Base-by-base conservation (phyloP, 2,329 filamentous ascomycete species). In the Pseudogymnoascus sp. region DNA sequence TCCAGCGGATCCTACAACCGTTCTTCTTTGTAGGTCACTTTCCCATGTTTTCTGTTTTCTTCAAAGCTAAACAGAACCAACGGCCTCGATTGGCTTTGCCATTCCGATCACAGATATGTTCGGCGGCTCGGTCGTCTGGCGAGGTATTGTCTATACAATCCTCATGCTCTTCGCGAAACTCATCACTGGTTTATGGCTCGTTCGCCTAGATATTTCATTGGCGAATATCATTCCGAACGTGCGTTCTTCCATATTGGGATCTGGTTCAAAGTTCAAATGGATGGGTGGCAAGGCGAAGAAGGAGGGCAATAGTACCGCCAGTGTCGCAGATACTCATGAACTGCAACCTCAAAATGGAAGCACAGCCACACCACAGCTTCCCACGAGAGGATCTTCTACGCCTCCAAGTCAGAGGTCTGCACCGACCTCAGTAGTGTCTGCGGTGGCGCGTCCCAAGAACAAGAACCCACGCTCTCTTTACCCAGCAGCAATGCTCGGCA, bases 81-180 rank as follows among this genome's bases (percentile, higher is more conserved):
- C 79, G 77, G 77, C 81, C 0, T 83, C 81, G 0, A 87, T 93
- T 36, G 89, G 89, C 0, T 92, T 93, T 69, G 86, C 89, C 0
- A 88, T 94, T 1, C 89, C 89, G 0, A 86, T 93, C 30, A 82
- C 80, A 0, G 74, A 82, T 5, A 84, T 94, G 78, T 93, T 91
- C 66, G 70, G 71, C 0, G 82, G 82, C 0, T 68, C 74, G 0
- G 78, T 89, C 0, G 73, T 91, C 1, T 94, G 88, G 89, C 82
- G 84, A 9, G 89, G 89, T 0, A 64, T 91, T 0, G 78, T 91
- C 0, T 94, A 92, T 67, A 78, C 86, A 0, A 64, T 86, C 0
- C 73, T 94, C 3, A 94, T 94, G 89, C 69, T 78, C 0, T 58
- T 89, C 2, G 79, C 75, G 3, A 89, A 89, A 68, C 63, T 86